Base-by-base conservation (phyloP, 345 rosid species). In the Alliaria petiolata region DNA sequence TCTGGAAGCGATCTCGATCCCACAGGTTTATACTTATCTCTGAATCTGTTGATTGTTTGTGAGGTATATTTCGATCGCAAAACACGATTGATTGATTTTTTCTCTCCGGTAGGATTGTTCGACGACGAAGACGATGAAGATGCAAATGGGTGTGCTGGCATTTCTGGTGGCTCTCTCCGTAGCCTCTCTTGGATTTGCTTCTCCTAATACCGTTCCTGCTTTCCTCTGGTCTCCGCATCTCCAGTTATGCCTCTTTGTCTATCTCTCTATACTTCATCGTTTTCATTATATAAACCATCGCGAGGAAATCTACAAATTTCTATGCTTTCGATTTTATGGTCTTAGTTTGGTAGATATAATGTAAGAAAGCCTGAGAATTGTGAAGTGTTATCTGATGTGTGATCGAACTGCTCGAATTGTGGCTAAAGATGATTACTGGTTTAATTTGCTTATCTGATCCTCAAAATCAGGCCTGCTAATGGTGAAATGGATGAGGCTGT, bases 221-320 rank as follows among this genome's bases (percentile, higher is more conserved):
- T 85, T 91, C 66, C 77, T 95, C 12, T 95, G 97, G 97, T 88
- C 95, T 69, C 85, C 91, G 36, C 88, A 78, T 78, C 68, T 34
- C 42, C 54, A 44, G 88, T 76, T 81, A 76, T 25, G 79, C 56
- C 11, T 40, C 33, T 65, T 46, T 45, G 11, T 62, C 49, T 51
- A 30, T 64, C 45, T 46, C 19, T 60, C 20, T 3, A 20, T 45
- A 25, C 52, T 61, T 66, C 43, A 14, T 31, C 6, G 3, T 28
- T 42, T 11, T 20, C 34, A 38, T n/a, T 43, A 5, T 49, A 42
- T 15, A 26, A 22, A 17, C n/a, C 52, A 28, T 15, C 13, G 26
- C 39, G 25, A 25, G 20, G 55, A 43, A n/a, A 8, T 19, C 50
- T 14, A 16, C 34, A 38, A 15, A 47, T 1, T 4, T 70, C 5